A percentile compares a stretch with the other conserved stretches of the same genome.
phyloP scores from a whole-genome alignment of 805 yeast genomes.

The Candida boleticola region DNA sequence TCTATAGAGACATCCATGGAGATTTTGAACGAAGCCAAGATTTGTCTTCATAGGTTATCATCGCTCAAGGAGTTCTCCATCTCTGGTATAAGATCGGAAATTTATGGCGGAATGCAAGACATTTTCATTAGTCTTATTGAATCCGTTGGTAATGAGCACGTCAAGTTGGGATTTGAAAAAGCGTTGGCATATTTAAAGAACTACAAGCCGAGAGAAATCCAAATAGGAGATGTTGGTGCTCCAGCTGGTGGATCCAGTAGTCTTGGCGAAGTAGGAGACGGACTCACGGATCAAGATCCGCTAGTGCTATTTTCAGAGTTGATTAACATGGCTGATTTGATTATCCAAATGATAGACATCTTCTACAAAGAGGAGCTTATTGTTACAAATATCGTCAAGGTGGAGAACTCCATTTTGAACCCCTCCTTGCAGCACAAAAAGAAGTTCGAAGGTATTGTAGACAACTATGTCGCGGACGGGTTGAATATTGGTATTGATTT shows the following conservation, averaged over 20 bases:
- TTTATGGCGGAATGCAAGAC: slow-evolving; percentile 47
- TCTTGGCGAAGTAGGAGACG: not conserved
- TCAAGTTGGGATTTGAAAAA: slow-evolving; percentile 79
- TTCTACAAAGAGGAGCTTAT: slow-evolving; percentile 85
- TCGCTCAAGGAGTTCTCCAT: slow-evolving; percentile 33
- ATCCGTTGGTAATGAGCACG: slow-evolving; percentile 66
- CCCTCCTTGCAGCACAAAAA: slow-evolving; percentile 78
- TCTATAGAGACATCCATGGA: slow-evolving; percentile 77
- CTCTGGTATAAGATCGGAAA: slow-evolving; percentile 29
- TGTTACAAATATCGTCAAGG: slow-evolving; percentile 55
- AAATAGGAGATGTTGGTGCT: slow-evolving; percentile 2
- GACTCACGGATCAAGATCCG: slow-evolving; percentile 55
- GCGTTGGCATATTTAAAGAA: slow-evolving; percentile 69
- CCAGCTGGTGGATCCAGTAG: not conserved
- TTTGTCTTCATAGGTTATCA: slow-evolving; percentile 57
- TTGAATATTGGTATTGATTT: slow-evolving; percentile 90
- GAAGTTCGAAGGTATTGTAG: slow-evolving; percentile 75
- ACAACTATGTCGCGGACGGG: slow-evolving; percentile 89
- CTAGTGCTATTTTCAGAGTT: slow-evolving; percentile 83
- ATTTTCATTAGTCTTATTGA: slow-evolving; percentile 67
- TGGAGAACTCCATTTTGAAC: slow-evolving; percentile 73
- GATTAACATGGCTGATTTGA: slow-evolving; percentile 88
- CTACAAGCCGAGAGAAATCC: slow-evolving; percentile 57
- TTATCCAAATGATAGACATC: slow-evolving; percentile 87
- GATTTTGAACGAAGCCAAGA: slow-evolving; percentile 66